These are phyloP conservation scores for Solanum virginianum DNA, from an alignment of 257 asterid species.

Conservation along the genomic window DNA sequence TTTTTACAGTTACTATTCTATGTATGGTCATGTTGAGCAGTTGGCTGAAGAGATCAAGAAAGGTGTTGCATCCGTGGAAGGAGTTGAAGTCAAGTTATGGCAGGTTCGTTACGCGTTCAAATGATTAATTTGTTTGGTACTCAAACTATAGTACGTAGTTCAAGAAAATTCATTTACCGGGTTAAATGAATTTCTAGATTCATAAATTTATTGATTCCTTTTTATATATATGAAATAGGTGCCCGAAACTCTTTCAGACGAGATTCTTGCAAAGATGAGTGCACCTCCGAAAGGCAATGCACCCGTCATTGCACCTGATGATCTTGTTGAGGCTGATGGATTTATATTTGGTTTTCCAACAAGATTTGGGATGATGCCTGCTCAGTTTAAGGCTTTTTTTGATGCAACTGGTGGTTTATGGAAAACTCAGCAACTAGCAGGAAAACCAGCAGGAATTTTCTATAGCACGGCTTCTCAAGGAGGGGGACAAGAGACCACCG, in stretches of 20 bases:
- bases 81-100: slow-evolving; percentile 61
- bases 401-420: slow-evolving; percentile 8
- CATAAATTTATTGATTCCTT: no score
- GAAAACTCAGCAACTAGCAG: slow-evolving; percentile 37
- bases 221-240: slow-evolving; percentile 14
- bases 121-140: no score
- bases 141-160: no score
- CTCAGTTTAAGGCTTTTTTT: no score
- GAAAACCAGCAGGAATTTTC: slow-evolving; percentile 53
- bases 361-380: slow-evolving; percentile 14
- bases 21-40: slow-evolving; percentile 58
- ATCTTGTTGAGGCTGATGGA: slow-evolving; percentile 42
- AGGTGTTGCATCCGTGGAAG: slow-evolving; percentile 61
- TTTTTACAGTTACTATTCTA: slow-evolving; percentile 32
- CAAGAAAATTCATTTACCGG: no score
- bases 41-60: slow-evolving; percentile 60
- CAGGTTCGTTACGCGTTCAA: slow-evolving; percentile 17
- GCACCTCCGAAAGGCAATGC: slow-evolving; percentile 34
- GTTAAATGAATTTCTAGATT: no score
- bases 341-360: slow-evolving; percentile 42
- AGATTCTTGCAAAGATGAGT: slow-evolving; percentile 29
- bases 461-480: slow-evolving; percentile 46
- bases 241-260: slow-evolving; percentile 35
- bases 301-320: slow-evolving; percentile 23
- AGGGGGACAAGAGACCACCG: slow-evolving; percentile 50